Base-by-base conservation (phyloP, 768 basidiomycete species). In the Fomitopsis pulvina region DNA sequence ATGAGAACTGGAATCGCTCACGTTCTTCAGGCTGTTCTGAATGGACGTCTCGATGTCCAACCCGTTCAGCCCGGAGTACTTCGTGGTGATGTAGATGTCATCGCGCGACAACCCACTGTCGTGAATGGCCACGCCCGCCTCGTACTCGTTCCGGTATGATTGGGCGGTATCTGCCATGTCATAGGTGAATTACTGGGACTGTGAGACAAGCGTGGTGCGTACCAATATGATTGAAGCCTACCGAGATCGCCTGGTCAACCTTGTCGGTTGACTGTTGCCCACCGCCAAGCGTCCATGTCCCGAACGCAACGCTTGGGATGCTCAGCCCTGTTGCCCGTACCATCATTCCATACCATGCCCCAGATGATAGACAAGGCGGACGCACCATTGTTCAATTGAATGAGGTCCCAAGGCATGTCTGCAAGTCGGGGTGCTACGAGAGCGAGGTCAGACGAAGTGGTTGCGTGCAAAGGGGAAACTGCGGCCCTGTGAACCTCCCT, bases 151-250 rank as follows among this genome's bases (percentile, higher is more conserved):
- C n/a, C 69, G 51, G 62, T 84, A 85, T 1, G 63, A 21, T 58
- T 85, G 80, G 1, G 80, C 81, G 2, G 81, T 83, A 55, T 81
- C 81, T 82, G 55, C 16, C 24, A 8, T 12, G 22, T n/a, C n/a
- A 12, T n/a, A n/a, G 18, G 32, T 45, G 46, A 24, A 26, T 24
- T 8, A 8, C 18, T 30, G 38, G 25, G 10, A 38, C 9, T 2
- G 26, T 16, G 50, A 27, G 21, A 6, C 22, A 14, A 30, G 22
- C 38, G 32, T 11, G 25, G 37, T 4, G 10, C 76, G 45, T 54
- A 80, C 83, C 83, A 42, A 86, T 63, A 58, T 85, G 84, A 42
- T 66, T 66, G 68, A 83, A 84, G 2, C 83, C 83, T 4, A 76
- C 72, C 1, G 72, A 73, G 41, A 85, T 65, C 2, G 82, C 83